These are phyloP conservation scores for Penicillium canescens DNA, from an alignment of 495 filamentous ascomycete species.

Conservation along the genomic window DNA sequence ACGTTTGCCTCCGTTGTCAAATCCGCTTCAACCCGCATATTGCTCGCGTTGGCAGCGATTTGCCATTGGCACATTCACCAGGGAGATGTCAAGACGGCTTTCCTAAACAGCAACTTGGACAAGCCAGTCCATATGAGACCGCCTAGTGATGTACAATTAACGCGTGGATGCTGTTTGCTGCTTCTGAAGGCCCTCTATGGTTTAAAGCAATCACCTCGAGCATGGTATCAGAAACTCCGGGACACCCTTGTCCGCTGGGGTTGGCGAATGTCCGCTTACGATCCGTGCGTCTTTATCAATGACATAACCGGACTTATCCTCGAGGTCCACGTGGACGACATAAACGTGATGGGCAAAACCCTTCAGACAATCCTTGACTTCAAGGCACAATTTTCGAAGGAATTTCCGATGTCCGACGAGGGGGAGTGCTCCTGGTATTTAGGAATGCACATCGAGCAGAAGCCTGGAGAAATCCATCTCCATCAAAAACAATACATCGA, in stretches of 20 bases:
- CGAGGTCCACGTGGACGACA: neutral
- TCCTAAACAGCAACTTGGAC: neutral
- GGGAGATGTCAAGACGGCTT: neutral
- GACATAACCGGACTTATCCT: neutral
- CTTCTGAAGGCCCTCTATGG: neutral
- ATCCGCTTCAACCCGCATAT: neutral
- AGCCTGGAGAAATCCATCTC: neutral
- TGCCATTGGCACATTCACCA: neutral
- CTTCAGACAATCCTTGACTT: neutral
- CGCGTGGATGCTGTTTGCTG: neutral
- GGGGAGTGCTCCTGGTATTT: neutral
- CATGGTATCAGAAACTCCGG: neutral
- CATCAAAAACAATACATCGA: neutral
- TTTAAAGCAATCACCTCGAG: neutral
- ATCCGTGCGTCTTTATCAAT: neutral
- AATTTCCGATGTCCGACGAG: neutral
- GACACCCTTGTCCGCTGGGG: neutral
- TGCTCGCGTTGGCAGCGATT: neutral
- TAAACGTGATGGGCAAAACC: neutral
- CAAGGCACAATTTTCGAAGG: neutral
- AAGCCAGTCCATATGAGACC: neutral
- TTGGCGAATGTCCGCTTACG: neutral
- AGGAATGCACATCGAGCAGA: neutral
- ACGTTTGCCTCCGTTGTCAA: neutral
- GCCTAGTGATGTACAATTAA: neutral